Base-by-base conservation (phyloP, 1,284 basidiomycete genomes). In the Cryptococcus hybrid region DNA sequence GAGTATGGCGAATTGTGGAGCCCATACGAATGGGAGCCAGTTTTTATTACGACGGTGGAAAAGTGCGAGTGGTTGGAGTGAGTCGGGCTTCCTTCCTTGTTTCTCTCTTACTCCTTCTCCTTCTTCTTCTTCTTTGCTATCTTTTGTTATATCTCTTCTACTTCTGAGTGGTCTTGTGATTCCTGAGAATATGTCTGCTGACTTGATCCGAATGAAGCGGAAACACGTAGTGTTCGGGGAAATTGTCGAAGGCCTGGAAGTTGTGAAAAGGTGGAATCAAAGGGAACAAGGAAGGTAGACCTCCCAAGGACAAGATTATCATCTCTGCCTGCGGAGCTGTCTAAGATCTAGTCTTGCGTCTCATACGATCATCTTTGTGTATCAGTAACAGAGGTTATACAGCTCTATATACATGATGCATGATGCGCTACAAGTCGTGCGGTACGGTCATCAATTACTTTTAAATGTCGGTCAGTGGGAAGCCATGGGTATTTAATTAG, bases 211-310 rank as follows among this genome's bases (percentile, higher is more conserved):
- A 74, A n/a, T 2, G 6, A 47, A 73, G 71, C 55, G 73, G 49
- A 76, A 74, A 57, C 77, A 78, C 65, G 70, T 92, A 70, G 92
- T 96, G 46, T 95, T 95, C 66, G 92, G 92, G 57, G 86, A 86
- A 67, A 88, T 95, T 58, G 63, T 92, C 51, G 87, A 91, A 56
- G 92, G 92, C 43, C 88, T 92, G 87, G 87, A 92, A 55, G 79
- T 92, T 57, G 81, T 84, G 53, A 77, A 74, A 79, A 92, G 59
- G 82, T 83, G 51, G 89, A 90, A 87, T 61, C 52, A 51, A 55
- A 24, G 61, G 78, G 66, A 55, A 70, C 73, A 63, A 68, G 66
- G 60, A 80, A 70, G 55, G 69, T 12, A 68, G 65, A 48, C 61
- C 61, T 42, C 61, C 63, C 18, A 64, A 60, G 48, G 61, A 77